phyloP scores from a whole-genome alignment of 2,329 filamentous ascomycete genomes.

The Ascochyta clinopodiicola region DNA sequence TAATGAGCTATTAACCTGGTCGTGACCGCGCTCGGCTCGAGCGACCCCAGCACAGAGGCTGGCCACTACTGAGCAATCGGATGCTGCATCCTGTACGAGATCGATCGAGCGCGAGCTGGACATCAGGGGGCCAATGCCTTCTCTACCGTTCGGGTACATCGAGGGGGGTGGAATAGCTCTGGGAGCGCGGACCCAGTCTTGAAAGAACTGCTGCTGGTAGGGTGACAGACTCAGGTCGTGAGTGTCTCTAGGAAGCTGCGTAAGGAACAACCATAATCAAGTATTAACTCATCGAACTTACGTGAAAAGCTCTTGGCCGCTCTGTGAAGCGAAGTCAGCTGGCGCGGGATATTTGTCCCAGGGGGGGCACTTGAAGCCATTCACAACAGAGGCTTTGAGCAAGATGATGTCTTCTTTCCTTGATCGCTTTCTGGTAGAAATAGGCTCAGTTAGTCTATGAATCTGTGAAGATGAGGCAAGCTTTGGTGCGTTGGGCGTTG shows the following conservation, averaged over 20 bases:
- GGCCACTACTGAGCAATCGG: conserved; percentile 96
- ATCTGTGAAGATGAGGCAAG: conserved; percentile 32
- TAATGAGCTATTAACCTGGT: conserved; percentile 60
- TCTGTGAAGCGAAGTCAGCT: conserved; percentile 65
- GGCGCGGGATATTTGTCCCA: conserved; percentile 72
- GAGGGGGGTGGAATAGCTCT: conserved; percentile 66
- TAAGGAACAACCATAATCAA: not conserved
- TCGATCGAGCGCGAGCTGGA: conserved; percentile 68
- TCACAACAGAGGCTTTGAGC: conserved; percentile 76
- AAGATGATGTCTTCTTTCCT: conserved; percentile 79
- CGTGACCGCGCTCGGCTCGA: conserved; percentile 71
- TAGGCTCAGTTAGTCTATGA: conserved; percentile 53
- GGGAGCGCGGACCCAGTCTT: conserved; percentile 78
- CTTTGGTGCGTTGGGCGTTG: not conserved
- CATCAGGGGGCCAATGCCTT: conserved; percentile 60
- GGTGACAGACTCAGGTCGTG: conserved; percentile 74
- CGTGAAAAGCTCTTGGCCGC: conserved; percentile 66
- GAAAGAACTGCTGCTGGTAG: conserved; percentile 77
- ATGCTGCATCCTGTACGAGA: conserved; percentile 92
- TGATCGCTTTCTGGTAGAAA: conserved; percentile 66
- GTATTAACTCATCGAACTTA: conserved; percentile 27
- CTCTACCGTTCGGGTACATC: conserved; percentile 41
- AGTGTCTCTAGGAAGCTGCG: conserved; percentile 60
- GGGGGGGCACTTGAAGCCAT: conserved; percentile 82
- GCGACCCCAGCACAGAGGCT: conserved; percentile 85